Evolutionary conservation across 345 rosid genomes (phyloP).

Genomic region (Populus deltoides): DNA sequence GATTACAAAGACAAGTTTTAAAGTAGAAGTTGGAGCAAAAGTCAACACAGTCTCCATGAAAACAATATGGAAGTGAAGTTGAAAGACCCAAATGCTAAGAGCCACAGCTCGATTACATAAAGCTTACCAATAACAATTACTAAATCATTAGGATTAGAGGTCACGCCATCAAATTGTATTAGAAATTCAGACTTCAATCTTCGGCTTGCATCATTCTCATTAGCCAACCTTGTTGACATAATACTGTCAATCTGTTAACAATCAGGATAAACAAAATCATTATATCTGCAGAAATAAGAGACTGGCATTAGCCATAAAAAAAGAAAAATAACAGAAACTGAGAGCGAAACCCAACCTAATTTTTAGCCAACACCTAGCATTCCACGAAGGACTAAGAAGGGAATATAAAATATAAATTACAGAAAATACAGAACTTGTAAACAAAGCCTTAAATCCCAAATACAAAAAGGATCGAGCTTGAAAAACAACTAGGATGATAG

Average conservation of each 20-base stretch:
- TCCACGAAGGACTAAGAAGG: too few relatives aligned
- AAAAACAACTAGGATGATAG: not conserved
- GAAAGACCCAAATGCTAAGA: not conserved
- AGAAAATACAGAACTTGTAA: too few relatives aligned
- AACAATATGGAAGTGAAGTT: not conserved
- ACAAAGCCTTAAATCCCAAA: too few relatives aligned
- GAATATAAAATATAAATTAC: too few relatives aligned
- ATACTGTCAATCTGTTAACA: conserved; percentile 80
- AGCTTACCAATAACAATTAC: conserved; percentile 86
- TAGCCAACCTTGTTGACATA: conserved; percentile 80
- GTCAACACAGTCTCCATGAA: too few relatives aligned
- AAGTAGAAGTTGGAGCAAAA: too few relatives aligned
- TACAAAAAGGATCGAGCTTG: not conserved
- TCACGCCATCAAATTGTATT: conserved; percentile 90
- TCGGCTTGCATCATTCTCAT: conserved; percentile 93
- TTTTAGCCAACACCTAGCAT: too few relatives aligned
- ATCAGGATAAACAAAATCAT: conserved; percentile 5
- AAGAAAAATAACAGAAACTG: not conserved
- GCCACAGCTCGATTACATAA: conserved; percentile 2
- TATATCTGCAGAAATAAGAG: not conserved
- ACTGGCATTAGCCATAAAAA: not conserved
- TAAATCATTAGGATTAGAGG: conserved; percentile 75
- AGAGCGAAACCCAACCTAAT: not conserved
- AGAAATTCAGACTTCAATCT: conserved; percentile 92
- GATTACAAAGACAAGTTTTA: not conserved